Percentiles rank a stretch among this genome's conserved stretches.
These are phyloP conservation scores for Trichoderma lentiforme DNA, from an alignment of 2,329 filamentous ascomycete genomes.

Conservation along the genomic window DNA sequence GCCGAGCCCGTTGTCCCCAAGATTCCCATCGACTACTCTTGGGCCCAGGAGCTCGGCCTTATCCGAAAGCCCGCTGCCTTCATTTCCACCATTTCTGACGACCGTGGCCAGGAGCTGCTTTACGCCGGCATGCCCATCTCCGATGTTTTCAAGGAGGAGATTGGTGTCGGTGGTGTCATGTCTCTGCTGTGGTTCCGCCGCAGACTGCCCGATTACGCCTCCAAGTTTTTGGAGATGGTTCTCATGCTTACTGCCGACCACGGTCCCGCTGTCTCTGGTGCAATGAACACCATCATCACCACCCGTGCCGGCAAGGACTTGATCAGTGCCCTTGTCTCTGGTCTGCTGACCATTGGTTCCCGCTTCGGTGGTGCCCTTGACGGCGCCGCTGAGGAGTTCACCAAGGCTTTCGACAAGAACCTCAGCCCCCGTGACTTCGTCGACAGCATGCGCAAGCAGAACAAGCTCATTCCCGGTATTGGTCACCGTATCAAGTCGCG, in stretches of 20 bases:
- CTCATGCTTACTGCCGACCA: conserved; percentile 99
- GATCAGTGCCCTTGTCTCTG: conserved; percentile 90
- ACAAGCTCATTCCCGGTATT: conserved; percentile 99
- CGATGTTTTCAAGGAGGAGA: conserved; percentile 99
- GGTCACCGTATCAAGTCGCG: conserved; percentile 99
- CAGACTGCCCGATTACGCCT: conserved; percentile 90
- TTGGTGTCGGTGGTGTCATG: conserved; percentile 99
- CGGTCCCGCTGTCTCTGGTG: conserved; percentile 97
- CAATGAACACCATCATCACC: conserved; percentile 99
- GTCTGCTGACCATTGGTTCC: conserved; percentile 96
- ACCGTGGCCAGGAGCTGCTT: conserved; percentile 97
- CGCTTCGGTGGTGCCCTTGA: conserved; percentile 98
- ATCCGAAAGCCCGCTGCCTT: conserved; percentile 99
- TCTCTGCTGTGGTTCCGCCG: conserved; percentile 99
- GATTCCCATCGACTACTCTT: conserved; percentile 99
- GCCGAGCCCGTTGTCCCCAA: conserved; percentile 92
- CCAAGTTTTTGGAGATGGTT: conserved; percentile 99
- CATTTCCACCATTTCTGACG: conserved; percentile 99
- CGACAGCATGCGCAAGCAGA: conserved; percentile 98
- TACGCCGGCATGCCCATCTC: conserved; percentile 99
- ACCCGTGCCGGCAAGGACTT: conserved; percentile 98
- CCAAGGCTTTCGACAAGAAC: conserved; percentile 96
- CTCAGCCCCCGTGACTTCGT: conserved; percentile 98
- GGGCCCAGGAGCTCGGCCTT: conserved; percentile 98
- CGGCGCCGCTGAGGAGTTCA: conserved; percentile 97